Evolutionary conservation across 441 rosid genomes (phyloP), one percentile per base, ranked within the genome.

Genomic region (Manihot esculenta): DNA sequence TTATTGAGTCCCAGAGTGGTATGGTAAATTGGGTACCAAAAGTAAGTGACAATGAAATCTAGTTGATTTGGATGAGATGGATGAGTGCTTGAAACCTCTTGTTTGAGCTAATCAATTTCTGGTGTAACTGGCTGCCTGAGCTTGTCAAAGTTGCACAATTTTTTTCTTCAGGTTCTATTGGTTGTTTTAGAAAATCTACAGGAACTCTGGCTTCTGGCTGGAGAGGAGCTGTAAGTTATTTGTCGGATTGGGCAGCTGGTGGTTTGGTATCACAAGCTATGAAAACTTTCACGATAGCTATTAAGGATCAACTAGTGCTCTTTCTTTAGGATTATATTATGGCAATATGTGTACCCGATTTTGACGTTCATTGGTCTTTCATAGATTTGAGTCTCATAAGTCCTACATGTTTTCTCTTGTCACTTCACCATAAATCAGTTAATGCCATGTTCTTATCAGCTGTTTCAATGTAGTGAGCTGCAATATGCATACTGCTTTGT

Each of bases 41-140:
- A 12, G 20, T 17, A 24, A 18, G 45, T 27, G 8, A 35, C 5
- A 33, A 18, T 10, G 47, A 11, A 38, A 60, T 38, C 10, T 60
- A 38, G 49, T 33, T 33, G 21, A 18, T 23, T 60, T 60, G 69
- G 38, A 48, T 26, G 56, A 9, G 68, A 64, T 48, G 42, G 68
- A 48, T 48, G 45, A 12, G 60, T n/a, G 47, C 20, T 66, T 51
- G 48, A 66, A 44, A 3, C 15, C 8, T 35, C 48, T 51, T 66
- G 11, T 51, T 60, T 60, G 64, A 60, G 26, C 42, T 66, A 50
- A 5, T 33, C 18, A 15, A 11, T 53, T 66, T 66, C n/a, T 51
- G 15, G 26, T n/a, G 45, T 6, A 33, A n/a, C 20, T 38, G 8
- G 20, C 49, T 41, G 49, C 30, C 11, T 62, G 20, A 35, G 64